Base-by-base conservation (phyloP, 768 basidiomycete species). In the Filobasidium wieringae region DNA sequence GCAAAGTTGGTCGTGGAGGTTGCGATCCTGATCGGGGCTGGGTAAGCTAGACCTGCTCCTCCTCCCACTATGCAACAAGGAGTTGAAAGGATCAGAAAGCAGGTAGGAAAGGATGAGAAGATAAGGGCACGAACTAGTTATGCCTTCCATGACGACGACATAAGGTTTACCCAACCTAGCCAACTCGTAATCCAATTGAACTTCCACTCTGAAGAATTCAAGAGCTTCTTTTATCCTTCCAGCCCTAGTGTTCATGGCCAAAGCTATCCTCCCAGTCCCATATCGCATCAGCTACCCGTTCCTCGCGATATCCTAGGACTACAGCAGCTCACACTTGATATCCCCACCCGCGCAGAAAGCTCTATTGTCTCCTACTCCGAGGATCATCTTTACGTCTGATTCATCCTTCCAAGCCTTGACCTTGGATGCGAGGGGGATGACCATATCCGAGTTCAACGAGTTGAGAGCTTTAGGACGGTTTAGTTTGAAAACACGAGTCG, bases 261-360 rank as follows among this genome's bases (percentile, higher is more conserved):
- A 41, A 50, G 67, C 68, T 40, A n/a, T n/a, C n/a, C n/a, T n/a
- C n/a, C n/a, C n/a, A n/a, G n/a, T n/a, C n/a, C n/a, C n/a, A n/a
- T n/a, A n/a, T n/a, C n/a, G n/a, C n/a, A n/a, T n/a, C n/a, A n/a
- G n/a, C n/a, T n/a, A n/a, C n/a, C n/a, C n/a, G n/a, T n/a, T n/a
- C n/a, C n/a, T n/a, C n/a, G n/a, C n/a, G n/a, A n/a, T n/a, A n/a
- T n/a, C n/a, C n/a, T n/a, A n/a, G n/a, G n/a, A n/a, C n/a, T n/a
- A n/a, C 31, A 17, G 31, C 15, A 26, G 32, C 85, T 74, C 65
- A 92, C 93, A 77, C 59, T 82, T 84, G 57, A 99, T 87, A 74
- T 99, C 95, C 41, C 95, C 95, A 14, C 95, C 95, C 6, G 88
- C 85, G 67, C 91, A 97, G 71, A 96, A 97, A 12, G 85, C 87